Percentiles rank a stretch among this genome's conserved stretches.
These are phyloP conservation scores for Coemansia sp. DNA, from an alignment of 192 early-diverging fungal species.

Conservation along the genomic window DNA sequence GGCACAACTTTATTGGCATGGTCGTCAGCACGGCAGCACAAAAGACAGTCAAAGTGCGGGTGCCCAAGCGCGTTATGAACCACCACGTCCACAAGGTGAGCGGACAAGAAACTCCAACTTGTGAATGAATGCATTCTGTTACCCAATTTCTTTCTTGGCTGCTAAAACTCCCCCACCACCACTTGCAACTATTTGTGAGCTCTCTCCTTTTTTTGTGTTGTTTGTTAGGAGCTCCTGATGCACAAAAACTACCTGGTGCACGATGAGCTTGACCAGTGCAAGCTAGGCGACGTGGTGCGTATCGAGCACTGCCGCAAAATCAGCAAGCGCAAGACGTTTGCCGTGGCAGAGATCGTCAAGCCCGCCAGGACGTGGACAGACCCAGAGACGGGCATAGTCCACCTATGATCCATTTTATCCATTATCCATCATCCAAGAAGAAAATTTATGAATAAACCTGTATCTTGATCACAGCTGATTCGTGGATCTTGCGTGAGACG, in stretches of 20 bases:
- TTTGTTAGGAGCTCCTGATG: conserved; percentile 67
- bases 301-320: conserved; percentile 90
- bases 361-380: conserved; percentile 54
- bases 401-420: conserved; percentile 19
- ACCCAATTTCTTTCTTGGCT: too few species aligned
- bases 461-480: conserved; percentile 2
- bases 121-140: too few species aligned
- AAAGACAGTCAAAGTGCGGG: conserved; percentile 91
- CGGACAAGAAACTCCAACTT: too few species aligned
- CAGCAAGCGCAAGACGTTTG: conserved; percentile 88
- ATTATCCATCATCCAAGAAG: too few species aligned
- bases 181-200: not conserved
- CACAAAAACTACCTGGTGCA: conserved; percentile 92
- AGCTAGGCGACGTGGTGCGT: conserved; percentile 87
- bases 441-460: not conserved
- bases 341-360: conserved; percentile 81
- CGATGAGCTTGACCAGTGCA: conserved; percentile 80
- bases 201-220: not conserved
- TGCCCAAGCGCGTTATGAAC: conserved; percentile 75
- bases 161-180: too few species aligned
- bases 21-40: conserved; percentile 87
- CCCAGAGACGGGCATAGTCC: conserved; percentile 51
- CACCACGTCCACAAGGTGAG: conserved; percentile 85
- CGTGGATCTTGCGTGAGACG: not conserved
- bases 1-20: conserved; percentile 82